Base-by-base conservation (phyloP, 345 rosid genomes). In the Raphanus sativus region DNA sequence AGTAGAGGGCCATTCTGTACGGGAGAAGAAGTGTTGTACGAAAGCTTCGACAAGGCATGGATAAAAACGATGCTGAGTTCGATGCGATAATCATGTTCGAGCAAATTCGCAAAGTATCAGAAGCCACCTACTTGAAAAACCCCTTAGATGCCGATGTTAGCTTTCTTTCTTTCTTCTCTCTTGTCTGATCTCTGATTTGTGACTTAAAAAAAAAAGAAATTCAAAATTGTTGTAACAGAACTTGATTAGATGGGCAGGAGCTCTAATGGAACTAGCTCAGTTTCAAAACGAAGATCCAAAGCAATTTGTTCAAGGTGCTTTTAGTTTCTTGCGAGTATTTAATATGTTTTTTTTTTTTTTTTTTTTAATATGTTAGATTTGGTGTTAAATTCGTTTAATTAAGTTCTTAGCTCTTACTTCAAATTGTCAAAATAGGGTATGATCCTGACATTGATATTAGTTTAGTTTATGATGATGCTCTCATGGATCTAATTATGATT, bases 231-330 rank as follows among this genome's bases (percentile, higher is more conserved):
- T 28, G 30, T 28, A 8, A 26, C 8, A 94, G 98, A 94, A 94
- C 75, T 75, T 94, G 71, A 88, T 90, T 21, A 87, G 87, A 77
- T 94, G 98, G 98, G 97, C 88, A 60, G 95, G 97, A 42, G 83
- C 91, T 73, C 67, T 94, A 75, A 64, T 94, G 73, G 98, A 94
- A 85, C 68, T 92, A 86, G 88, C 97, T 69, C 98, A 90, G 89
- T 92, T 90, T 84, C 97, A 89, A 76, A 83, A 52, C 40, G 55
- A 81, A 68, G 97, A 92, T 73, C 76, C 97, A 1, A 92, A 90
- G 83, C 85, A 82, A 81, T 86, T 87, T 91, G 84, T 94, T 70
- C 83, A 78, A 85, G 98, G 30, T 28, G 21, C 21, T 21, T 21
- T 21, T 21, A 21, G 21, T 21, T 21, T 21, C 21, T 21, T 21